Evolutionary conservation across 2,329 filamentous ascomycete species (phyloP).

Genomic region (Neoscytalidium dimidiatum): DNA sequence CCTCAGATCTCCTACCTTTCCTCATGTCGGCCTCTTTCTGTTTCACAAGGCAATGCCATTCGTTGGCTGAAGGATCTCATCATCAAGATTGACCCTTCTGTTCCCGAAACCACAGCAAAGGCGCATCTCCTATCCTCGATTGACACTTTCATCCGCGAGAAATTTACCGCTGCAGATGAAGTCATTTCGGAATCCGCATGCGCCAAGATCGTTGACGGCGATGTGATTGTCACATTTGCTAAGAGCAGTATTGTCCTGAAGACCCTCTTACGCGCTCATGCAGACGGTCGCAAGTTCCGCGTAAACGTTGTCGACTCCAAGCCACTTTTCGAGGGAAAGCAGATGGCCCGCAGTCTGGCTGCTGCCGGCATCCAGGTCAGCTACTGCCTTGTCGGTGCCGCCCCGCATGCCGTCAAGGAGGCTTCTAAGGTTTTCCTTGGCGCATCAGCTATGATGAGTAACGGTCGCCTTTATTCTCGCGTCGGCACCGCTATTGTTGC

Average conservation of each 20-base stretch:
- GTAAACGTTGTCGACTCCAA: conserved; percentile 83
- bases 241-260: conserved; percentile 86
- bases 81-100: conserved; percentile 83
- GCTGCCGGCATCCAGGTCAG: conserved; percentile 72
- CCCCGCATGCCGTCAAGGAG: conserved; percentile 71
- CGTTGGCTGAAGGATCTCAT: conserved; percentile 92
- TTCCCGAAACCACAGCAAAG: conserved; percentile 81
- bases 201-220: conserved; percentile 74
- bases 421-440: conserved; percentile 78
- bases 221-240: conserved; percentile 84
- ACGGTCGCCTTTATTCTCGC: conserved; percentile 85
- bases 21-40: conserved; percentile 91
- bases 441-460: conserved; percentile 93
- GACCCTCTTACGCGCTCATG: conserved; percentile 73
- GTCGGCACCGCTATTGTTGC: conserved; percentile 86
- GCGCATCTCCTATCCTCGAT: conserved; percentile 75
- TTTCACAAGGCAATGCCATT: conserved; percentile 96
- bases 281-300: conserved; percentile 71
- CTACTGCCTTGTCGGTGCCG: conserved; percentile 78
- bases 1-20: conserved; percentile 95
- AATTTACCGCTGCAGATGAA: conserved; percentile 82
- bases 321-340: conserved; percentile 69
- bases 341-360: conserved; percentile 70
- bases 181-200: conserved; percentile 79
- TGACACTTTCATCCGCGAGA: conserved; percentile 86